Base-by-base conservation (phyloP, 2,329 filamentous ascomycete genomes). In the Cercospora sojina region DNA sequence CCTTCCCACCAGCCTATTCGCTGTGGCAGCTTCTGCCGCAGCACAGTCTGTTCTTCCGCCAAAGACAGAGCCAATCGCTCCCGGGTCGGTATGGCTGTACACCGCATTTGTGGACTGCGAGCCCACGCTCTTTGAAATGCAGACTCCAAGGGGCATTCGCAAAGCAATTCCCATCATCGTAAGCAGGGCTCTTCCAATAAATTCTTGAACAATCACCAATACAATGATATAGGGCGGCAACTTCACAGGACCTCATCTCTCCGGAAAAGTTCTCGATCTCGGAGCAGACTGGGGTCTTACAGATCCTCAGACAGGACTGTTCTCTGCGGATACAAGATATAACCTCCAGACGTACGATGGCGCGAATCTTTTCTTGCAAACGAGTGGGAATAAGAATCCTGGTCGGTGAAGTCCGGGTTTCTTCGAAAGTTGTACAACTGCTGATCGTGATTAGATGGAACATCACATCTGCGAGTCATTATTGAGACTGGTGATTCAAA, bases 271-370 rank as follows among this genome's bases (percentile, higher is more conserved):
- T 35, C 73, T 79, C 8, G 69, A 77, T 29, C 64, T 79, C 1
- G 78, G 78, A 55, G 78, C 78, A 12, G 78, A 80, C 61, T 80
- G 78, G 78, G 77, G 76, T n/a, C 65, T 77, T 20, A 75, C 72
- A 1, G 74, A 76, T 64, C 65, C 69, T 13, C 68, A 72, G 31
- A 76, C 74, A 0, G 74, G 73, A 5, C 59, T 75, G 10, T 74
- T 77, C 62, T 74, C 72, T 3, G 76, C 78, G 0, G 77, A 79
- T 61, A 77, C 78, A 7, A 69, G 78, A 13, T 79, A 80, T 64
- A 78, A 78, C 20, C 70, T 80, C 12, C 74, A 72, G 38, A 79
- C 77, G 0, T 67, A 79, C 53, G 77, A 79, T 31, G 77, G 77
- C 0, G 73, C 75, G 5, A 73, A 75, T 53, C 73, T 79, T 6